Conservation (phyloP, 257 asterid genomes). For the Solanum rostratum region DNA sequence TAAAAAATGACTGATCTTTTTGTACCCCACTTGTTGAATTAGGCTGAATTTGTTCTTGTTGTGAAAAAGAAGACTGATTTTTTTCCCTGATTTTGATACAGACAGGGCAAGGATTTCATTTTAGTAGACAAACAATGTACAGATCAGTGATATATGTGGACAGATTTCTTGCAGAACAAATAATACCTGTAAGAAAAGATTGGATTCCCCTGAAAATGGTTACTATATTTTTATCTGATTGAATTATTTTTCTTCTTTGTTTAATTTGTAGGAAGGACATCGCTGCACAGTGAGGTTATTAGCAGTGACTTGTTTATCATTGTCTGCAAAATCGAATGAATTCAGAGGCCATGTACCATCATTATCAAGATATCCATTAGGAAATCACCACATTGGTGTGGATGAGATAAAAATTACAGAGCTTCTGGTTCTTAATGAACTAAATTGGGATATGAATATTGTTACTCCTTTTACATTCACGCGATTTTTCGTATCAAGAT, state of each 20-base stretch:
- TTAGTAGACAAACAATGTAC: conserved; percentile 38
- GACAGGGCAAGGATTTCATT: conserved; percentile 30
- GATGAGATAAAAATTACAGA: background rate
- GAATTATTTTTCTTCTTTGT: background rate
- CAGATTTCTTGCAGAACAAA: conserved; percentile 35
- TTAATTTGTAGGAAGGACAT: conserved; percentile 10
- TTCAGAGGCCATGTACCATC: conserved; percentile 8
- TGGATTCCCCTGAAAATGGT: background rate
- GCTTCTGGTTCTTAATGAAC: conserved; percentile 21
- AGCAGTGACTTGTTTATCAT: conserved; percentile 43
- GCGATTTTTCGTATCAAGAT: background rate
- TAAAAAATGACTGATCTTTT: no score
- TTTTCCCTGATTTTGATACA: conserved; percentile 1
- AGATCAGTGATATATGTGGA: conserved; percentile 40
- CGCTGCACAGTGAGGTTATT: conserved; percentile 33
- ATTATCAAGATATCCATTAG: conserved; percentile 22
- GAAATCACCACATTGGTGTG: background rate
- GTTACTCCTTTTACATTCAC: conserved; percentile 41
- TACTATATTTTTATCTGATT: background rate
- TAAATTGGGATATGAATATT: conserved; percentile 51
- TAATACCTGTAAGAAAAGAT: conserved; percentile 29
- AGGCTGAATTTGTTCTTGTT: background rate
- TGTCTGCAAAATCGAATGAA: conserved; percentile 68
- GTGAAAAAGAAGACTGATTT: no score
- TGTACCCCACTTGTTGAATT: background rate